A percentile compares a stretch with the other conserved stretches of the same genome.
Evolutionary conservation across 768 basidiomycete genomes (phyloP).

Genomic region (Pilatotrama ljubarskyi): DNA sequence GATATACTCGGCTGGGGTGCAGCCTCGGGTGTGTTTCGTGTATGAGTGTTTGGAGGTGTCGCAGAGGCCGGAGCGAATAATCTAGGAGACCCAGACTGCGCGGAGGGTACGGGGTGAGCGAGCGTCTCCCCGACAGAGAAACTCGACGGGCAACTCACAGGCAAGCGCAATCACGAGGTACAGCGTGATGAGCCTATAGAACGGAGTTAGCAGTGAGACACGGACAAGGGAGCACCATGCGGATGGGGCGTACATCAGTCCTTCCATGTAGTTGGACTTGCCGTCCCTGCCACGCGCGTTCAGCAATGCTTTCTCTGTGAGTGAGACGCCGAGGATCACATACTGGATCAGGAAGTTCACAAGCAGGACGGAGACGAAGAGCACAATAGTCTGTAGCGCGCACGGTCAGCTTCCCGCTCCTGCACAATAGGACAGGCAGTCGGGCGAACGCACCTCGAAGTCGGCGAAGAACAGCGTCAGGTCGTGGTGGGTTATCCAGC

Average conservation of each 20-base stretch:
- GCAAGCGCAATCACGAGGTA: slow-evolving; percentile 82
- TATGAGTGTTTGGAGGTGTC: neutral
- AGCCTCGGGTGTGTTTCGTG: neutral
- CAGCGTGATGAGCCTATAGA: slow-evolving; percentile 47
- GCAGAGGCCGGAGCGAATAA: neutral
- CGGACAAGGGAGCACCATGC: slow-evolving; percentile 18
- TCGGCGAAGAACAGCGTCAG: slow-evolving; percentile 82
- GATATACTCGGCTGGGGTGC: neutral
- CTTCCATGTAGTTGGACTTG: slow-evolving; percentile 91
- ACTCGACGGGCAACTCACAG: slow-evolving; percentile 62
- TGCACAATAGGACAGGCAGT: neutral
- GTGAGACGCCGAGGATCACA: neutral
- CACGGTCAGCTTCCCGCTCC: neutral
- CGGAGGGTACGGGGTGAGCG: neutral
- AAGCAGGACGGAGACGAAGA: slow-evolving; percentile 87
- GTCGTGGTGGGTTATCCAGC: slow-evolving; percentile 77
- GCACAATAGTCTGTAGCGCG: slow-evolving; percentile 63
- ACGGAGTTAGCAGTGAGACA: neutral
- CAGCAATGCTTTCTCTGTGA: neutral
- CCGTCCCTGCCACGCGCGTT: slow-evolving; percentile 54
- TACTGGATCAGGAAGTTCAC: slow-evolving; percentile 65
- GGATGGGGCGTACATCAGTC: slow-evolving; percentile 56
- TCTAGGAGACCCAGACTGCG: slow-evolving; percentile 49
- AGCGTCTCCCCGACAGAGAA: neutral
- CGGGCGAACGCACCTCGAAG: slow-evolving; percentile 60